A percentile compares a stretch with the other conserved stretches of the same genome.
Conservation (phyloP, 1,139 yeast species). For the Kodamaea plutei region DNA sequence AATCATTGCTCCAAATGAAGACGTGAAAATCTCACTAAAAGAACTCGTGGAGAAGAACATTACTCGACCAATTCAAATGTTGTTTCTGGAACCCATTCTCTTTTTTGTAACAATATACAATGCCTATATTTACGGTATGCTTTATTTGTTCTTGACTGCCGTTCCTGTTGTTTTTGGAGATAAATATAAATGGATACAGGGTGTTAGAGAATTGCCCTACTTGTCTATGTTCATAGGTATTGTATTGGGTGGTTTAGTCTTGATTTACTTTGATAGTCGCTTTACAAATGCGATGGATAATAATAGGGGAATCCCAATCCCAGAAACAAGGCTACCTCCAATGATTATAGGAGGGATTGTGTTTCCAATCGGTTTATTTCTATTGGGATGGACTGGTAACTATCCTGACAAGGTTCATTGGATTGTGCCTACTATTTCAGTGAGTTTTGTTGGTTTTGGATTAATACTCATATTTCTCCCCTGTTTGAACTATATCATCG, state of each 20-base stretch:
- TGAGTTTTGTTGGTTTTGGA: slow-evolving; percentile 69
- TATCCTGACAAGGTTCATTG: slow-evolving; percentile 66
- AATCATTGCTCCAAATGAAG: slow-evolving; percentile 78
- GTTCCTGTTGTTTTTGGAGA: slow-evolving; percentile 69
- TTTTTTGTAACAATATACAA: slow-evolving; percentile 66
- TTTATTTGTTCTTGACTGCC: slow-evolving; percentile 72
- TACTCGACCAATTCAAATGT: slow-evolving; percentile 64
- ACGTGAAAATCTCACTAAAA: slow-evolving; percentile 52
- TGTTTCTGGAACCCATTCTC: slow-evolving; percentile 68
- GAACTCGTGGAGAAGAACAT: slow-evolving; percentile 68
- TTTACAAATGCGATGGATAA: slow-evolving; percentile 29
- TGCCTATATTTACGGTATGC: slow-evolving; percentile 78
- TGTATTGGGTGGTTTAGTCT: slow-evolving; percentile 47
- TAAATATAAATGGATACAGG: slow-evolving; percentile 52
- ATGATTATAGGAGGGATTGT: slow-evolving; percentile 64
- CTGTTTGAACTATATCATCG: slow-evolving; percentile 74
- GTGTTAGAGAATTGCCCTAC: slow-evolving; percentile 61
- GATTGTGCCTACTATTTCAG: slow-evolving; percentile 77
- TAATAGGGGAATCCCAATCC: slow-evolving; percentile 60
- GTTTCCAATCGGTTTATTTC: slow-evolving; percentile 73
- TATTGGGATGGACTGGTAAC: slow-evolving; percentile 84
- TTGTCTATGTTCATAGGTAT: slow-evolving; percentile 58
- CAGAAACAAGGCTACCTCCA: slow-evolving; percentile 75
- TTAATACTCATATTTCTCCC: slow-evolving; percentile 71
- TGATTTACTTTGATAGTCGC: slow-evolving; percentile 25